Conservation (phyloP, 2,329 filamentous ascomycete species). For the Alternaria arbusti region DNA sequence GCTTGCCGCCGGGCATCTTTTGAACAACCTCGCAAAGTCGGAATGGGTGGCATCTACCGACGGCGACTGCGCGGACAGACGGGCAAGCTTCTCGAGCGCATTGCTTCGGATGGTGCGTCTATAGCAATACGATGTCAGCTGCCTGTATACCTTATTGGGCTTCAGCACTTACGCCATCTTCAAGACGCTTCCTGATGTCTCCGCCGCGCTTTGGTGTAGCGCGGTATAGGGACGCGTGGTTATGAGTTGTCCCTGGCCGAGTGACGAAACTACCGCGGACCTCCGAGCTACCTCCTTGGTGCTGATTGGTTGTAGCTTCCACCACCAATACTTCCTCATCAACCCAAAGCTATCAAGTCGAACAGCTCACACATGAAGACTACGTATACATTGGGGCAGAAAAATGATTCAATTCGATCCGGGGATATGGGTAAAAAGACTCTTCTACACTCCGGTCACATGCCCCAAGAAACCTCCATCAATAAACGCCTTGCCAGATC, state of each 20-base stretch:
- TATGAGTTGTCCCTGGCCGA: constrained; percentile 5
- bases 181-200: neutral
- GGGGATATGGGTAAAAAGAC: neutral
- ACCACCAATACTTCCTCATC: neutral
- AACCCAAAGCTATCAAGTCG: neutral
- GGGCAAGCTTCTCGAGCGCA: constrained; percentile 59
- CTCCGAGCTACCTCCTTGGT: constrained; percentile 12
- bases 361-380: neutral
- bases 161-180: constrained; percentile 6
- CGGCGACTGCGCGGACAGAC: constrained; percentile 52
- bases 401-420: neutral
- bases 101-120: constrained; percentile 53
- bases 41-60: constrained; percentile 33
- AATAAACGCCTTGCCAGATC: constrained; percentile 9
- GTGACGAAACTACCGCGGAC: constrained; percentile 19
- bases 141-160: too few species aligned
- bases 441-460: neutral
- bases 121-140: neutral
- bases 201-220: constrained; percentile 1
- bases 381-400: neutral
- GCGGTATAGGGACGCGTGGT: constrained; percentile 10
- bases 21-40: constrained; percentile 53
- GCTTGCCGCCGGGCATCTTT: constrained; percentile 38
- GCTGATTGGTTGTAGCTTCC: constrained; percentile 13
- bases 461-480: neutral